These are phyloP conservation scores for Nicotiana rustica DNA, from an alignment of 305 asterid species.

Conservation along the genomic window DNA sequence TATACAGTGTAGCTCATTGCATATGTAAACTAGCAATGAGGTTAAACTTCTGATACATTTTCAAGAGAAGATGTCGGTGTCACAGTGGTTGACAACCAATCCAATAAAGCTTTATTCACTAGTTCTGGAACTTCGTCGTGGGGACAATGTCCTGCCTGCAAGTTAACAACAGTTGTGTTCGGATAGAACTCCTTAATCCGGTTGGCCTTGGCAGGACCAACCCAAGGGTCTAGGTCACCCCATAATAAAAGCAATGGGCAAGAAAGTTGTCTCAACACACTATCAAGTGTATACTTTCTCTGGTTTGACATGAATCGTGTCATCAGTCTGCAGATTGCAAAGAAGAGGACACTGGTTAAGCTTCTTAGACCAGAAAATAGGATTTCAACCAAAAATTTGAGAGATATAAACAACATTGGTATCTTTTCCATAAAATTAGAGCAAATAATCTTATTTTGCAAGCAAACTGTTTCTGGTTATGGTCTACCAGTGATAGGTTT, in stretches of 20 bases:
- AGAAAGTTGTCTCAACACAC: constrained; percentile 67
- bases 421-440: neutral
- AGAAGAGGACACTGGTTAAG: neutral
- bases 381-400: neutral
- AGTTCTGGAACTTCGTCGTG: constrained; percentile 95
- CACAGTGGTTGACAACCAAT: constrained; percentile 67
- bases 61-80: constrained; percentile 48
- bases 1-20: neutral
- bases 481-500: neutral
- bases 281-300: constrained; percentile 79
- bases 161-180: constrained; percentile 66
- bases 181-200: constrained; percentile 83
- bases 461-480: neutral
- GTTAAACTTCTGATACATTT: constrained; percentile 45
- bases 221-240: constrained; percentile 98
- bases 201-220: constrained; percentile 84
- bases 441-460: neutral
- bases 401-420: neutral
- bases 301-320: constrained; percentile 80
- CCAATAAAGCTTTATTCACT: constrained; percentile 77
- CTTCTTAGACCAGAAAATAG: neutral
- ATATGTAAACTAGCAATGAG: neutral
- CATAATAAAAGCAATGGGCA: constrained; percentile 86
- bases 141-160: constrained; percentile 96
- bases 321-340: constrained; percentile 65